These are phyloP conservation scores for Saturnispora quitensis DNA, from an alignment of 805 yeast species.

Conservation along the genomic window DNA sequence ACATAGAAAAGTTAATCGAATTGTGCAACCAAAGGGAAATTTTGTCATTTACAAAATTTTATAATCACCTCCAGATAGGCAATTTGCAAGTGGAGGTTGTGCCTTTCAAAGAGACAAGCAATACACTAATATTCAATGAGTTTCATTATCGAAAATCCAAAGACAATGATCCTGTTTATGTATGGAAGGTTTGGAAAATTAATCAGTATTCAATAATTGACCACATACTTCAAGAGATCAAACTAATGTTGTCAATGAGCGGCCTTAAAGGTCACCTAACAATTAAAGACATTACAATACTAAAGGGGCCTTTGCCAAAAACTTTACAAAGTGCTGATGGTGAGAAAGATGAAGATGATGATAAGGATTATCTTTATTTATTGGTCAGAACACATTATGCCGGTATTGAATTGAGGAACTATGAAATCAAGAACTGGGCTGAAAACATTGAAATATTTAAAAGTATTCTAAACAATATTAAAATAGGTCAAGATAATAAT, in stretches of 20 bases:
- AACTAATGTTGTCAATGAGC: not conserved
- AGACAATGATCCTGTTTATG: not conserved
- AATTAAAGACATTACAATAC: not conserved
- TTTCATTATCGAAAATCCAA: not conserved
- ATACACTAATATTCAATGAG: not conserved
- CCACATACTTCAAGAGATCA: not conserved
- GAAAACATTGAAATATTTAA: not conserved
- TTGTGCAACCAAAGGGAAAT: not conserved
- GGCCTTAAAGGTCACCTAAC: not conserved
- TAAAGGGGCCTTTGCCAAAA: not conserved
- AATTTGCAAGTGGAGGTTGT: not conserved
- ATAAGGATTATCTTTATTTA: not conserved
- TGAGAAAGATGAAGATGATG: not conserved
- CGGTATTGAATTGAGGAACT: not conserved
- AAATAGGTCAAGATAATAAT: not conserved
- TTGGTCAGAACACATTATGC: not conserved
- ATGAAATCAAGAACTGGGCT: not conserved
- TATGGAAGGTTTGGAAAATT: not conserved
- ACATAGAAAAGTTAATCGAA: not conserved
- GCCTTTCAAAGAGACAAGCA: not conserved
- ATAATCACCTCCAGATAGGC: not conserved
- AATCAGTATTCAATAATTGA: not conserved
- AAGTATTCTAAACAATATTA: not conserved
- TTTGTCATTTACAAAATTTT: not conserved
- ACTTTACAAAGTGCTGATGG: not conserved